Conservation (phyloP, 768 basidiomycete species). For the Trametes meyenii region DNA sequence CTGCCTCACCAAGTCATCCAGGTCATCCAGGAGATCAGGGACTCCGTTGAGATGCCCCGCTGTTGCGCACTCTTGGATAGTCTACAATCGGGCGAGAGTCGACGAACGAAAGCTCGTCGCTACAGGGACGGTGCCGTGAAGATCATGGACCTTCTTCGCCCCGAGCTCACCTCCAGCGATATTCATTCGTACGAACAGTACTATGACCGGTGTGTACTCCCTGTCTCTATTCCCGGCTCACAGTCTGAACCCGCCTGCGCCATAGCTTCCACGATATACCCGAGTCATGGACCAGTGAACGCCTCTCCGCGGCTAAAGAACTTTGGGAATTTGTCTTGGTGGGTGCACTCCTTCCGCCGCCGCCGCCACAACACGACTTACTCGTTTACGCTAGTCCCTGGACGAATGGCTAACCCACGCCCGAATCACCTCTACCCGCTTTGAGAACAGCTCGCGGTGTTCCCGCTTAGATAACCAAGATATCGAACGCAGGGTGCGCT, state of each 20-base stretch:
- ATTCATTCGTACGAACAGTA: background rate
- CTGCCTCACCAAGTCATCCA: background rate
- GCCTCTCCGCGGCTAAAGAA: background rate
- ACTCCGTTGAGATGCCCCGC: constrained; percentile 11
- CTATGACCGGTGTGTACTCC: constrained; percentile 1
- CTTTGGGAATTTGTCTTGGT: constrained; percentile 12
- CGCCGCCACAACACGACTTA: background rate
- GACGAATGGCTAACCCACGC: constrained; percentile 3
- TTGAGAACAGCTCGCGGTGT: background rate
- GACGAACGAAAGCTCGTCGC: background rate
- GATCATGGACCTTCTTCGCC: constrained; percentile 10
- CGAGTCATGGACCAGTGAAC: background rate
- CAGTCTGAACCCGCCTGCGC: background rate
- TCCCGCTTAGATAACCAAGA: background rate
- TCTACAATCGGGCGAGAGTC: background rate
- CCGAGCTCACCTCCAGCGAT: background rate
- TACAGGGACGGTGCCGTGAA: constrained; percentile 13
- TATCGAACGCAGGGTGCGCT: background rate
- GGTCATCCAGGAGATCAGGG: constrained; percentile 17
- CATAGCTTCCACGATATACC: background rate
- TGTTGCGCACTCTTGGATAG: background rate
- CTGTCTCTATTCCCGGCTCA: background rate
- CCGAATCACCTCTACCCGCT: background rate
- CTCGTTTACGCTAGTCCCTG: background rate
- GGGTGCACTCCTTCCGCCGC: background rate